Evolutionary conservation across 257 asterid genomes (phyloP), one percentile per base, ranked within the genome.

Genomic region (Solanum virginianum): DNA sequence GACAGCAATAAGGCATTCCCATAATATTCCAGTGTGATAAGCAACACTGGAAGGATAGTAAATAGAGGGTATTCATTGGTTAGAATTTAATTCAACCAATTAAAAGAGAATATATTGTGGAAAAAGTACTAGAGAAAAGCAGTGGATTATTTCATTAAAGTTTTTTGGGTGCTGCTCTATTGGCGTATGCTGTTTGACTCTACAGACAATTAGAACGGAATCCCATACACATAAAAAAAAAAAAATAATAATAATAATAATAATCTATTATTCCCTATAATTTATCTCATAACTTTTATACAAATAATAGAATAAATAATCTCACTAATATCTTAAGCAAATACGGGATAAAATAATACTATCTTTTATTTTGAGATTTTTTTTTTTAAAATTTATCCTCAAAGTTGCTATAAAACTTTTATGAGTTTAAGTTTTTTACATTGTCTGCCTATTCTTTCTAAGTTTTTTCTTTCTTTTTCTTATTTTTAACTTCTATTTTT

Each of bases 1-100:
- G 88, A 86, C 90, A 69, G 80, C 51, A 41, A 36, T 41, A 70
- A 62, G n/a, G 45, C 26, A 43, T 75, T 83, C 51, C 6, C 12
- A 83, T 56, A 1, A 77, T 47, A 90, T 88, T 88, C 86, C 86
- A 88, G 87, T 90, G 80, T 85, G 63, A 80, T 85, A 84, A 87
- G 90, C 72, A 87, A 83, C 85, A 83, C 87, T 81, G 8, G 39
- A 82, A 84, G 84, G 47, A 81, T 57, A 57, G 45, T 49, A 84
- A 29, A 17, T 87, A 26, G 22, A 49, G 12, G 69, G 80, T 24
- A 68, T 87, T 84, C 86, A 65, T 79, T 45, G 85, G 86, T 69
- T 80, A 7, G 17, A 8, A 7, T 51, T 0, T 17, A 26, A 4
- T 51, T 51, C 5, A 29, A 16, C 49, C 65, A 53, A 79, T 79